A percentile compares a stretch with the other conserved stretches of the same genome.
Evolutionary conservation across 1,139 yeast genomes (phyloP).

Genomic region (Yamadazyma songkhlaensis): DNA sequence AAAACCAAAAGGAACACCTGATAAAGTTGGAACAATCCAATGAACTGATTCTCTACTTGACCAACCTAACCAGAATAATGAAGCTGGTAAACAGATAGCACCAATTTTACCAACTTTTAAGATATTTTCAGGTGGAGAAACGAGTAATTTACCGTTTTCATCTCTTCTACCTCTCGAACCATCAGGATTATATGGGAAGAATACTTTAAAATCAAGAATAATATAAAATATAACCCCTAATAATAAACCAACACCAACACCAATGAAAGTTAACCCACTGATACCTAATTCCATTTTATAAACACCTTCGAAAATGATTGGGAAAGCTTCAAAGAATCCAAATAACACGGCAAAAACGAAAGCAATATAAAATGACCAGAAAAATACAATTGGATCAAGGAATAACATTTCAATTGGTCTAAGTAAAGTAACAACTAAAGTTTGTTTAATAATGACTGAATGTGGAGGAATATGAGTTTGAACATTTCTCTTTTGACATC

Average conservation of each 20-base stretch:
- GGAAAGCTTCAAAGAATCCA: constrained; percentile 77
- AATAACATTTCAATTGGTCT: constrained; percentile 65
- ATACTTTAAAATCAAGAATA: constrained; percentile 43
- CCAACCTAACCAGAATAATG: constrained; percentile 85
- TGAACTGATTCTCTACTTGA: constrained; percentile 61
- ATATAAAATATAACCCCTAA: constrained; percentile 52
- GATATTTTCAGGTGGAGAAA: constrained; percentile 38
- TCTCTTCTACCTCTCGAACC: constrained; percentile 60
- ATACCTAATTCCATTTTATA: constrained; percentile 57
- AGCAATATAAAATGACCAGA: constrained; percentile 65
- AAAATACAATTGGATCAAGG: constrained; percentile 67
- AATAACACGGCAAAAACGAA: constrained; percentile 73
- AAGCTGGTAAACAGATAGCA: constrained; percentile 61
- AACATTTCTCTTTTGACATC: constrained; percentile 61
- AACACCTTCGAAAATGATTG: constrained; percentile 64
- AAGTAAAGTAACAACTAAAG: constrained; percentile 38
- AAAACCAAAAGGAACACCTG: constrained; percentile 75
- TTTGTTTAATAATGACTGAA: constrained; percentile 12
- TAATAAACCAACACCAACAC: constrained; percentile 64
- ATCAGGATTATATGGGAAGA: constrained; percentile 58
- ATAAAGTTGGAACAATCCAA: constrained; percentile 77
- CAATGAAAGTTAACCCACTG: constrained; percentile 66
- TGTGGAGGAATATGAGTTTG: constrained; percentile 33
- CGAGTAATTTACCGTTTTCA: constrained; percentile 50
- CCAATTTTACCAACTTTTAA: constrained; percentile 52